Evolutionary conservation across 2,329 filamentous ascomycete genomes (phyloP).

Genomic region (Penicillium sp.): DNA sequence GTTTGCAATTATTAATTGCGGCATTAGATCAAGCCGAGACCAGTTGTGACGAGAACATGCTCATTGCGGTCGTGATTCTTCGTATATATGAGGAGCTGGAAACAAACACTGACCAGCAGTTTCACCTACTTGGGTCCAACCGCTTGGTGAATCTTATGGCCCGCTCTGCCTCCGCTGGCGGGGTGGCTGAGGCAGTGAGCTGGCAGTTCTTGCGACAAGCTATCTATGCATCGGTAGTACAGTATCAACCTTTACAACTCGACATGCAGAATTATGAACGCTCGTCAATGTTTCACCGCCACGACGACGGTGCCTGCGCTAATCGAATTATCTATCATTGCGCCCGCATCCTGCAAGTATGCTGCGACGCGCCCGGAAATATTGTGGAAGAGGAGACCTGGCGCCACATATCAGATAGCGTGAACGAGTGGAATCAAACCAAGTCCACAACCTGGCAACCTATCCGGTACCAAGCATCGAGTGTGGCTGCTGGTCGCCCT

Average conservation of each 20-base stretch:
- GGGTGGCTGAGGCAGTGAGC: constrained; percentile 35
- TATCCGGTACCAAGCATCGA: constrained; percentile 24
- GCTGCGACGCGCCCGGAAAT: constrained; percentile 16
- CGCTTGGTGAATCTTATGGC: constrained; percentile 34
- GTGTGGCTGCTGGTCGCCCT: constrained; percentile 18
- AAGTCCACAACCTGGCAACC: constrained; percentile 29
- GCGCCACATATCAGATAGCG: constrained; percentile 19
- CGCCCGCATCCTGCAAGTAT: constrained; percentile 31
- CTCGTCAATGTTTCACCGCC: constrained; percentile 31
- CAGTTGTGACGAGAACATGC: constrained; percentile 41
- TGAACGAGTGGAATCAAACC: constrained; percentile 26
- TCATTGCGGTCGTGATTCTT: constrained; percentile 44
- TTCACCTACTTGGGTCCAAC: constrained; percentile 34
- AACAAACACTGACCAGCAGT: constrained; percentile 26
- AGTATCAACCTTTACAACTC: constrained; percentile 32
- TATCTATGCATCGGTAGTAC: constrained; percentile 35
- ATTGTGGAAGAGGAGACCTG: constrained; percentile 20
- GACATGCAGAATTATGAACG: constrained; percentile 34
- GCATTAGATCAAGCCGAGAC: constrained; percentile 37
- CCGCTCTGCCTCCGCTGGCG: constrained; percentile 34
- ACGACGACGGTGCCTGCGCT: constrained; percentile 33
- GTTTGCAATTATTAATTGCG: constrained; percentile 41
- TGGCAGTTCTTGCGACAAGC: constrained; percentile 39
- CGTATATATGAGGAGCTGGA: constrained; percentile 43
- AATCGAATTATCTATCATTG: constrained; percentile 36